Percentiles rank a stretch among this genome's conserved stretches.
Evolutionary conservation across 1,139 yeast genomes (phyloP).

Genomic region (Taphrina sp.): DNA sequence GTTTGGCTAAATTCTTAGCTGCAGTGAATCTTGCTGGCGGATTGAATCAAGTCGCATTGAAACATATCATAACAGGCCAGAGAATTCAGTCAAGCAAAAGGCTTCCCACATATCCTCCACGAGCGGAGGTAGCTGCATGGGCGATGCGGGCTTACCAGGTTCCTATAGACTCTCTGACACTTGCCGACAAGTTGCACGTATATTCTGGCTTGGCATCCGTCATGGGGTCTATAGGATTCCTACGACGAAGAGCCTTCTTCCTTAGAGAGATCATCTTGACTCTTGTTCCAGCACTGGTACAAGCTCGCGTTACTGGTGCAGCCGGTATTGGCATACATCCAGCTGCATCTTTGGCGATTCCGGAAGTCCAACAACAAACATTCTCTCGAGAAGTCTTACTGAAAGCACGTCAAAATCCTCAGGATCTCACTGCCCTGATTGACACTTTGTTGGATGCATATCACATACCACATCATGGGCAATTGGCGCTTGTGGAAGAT

Average conservation of each 20-base stretch:
- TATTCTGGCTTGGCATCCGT: constrained; percentile 66
- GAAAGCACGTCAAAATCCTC: constrained; percentile 2
- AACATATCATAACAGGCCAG: constrained; percentile 47
- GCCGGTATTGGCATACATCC: constrained; percentile 39
- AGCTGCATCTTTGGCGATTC: constrained; percentile 33
- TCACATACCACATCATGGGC: constrained; percentile 37
- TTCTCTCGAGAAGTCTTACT: constrained; percentile 4
- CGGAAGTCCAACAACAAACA: constrained; percentile 18
- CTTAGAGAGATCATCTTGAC: constrained; percentile 60
- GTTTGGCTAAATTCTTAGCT: constrained; percentile 64
- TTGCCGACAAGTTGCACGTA: constrained; percentile 47
- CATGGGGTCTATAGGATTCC: constrained; percentile 60
- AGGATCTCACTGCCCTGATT: constrained; percentile 38
- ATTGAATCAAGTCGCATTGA: constrained; percentile 49
- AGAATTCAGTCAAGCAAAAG: constrained; percentile 39
- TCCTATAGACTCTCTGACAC: constrained; percentile 39
- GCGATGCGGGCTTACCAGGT: constrained; percentile 38
- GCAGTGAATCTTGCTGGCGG: constrained; percentile 55
- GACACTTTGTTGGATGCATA: constrained; percentile 42
- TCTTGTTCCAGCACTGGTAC: constrained; percentile 50
- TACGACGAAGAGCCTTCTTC: constrained; percentile 68
- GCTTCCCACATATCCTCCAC: constrained; percentile 35
- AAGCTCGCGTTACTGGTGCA: constrained; percentile 39
- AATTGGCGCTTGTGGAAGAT: constrained; percentile 26
- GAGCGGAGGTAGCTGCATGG: constrained; percentile 35